These are phyloP conservation scores for Monilinia fructigena DNA, from an alignment of 2,329 filamentous ascomycete species.

Conservation along the genomic window DNA sequence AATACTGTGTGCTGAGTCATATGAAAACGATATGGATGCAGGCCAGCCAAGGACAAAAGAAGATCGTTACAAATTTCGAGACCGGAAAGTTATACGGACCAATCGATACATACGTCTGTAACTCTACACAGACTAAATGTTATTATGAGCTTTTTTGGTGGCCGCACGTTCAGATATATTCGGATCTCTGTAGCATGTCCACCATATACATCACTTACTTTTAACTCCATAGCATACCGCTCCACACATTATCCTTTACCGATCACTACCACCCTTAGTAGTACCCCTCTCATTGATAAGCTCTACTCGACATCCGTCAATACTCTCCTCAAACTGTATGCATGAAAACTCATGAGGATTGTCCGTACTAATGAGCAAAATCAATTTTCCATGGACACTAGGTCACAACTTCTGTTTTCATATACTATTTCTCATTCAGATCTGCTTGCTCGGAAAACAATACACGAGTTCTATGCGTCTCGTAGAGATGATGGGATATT, in stretches of 20 bases:
- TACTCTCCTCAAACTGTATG: slow-evolving; percentile 26
- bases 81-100: too few relatives aligned
- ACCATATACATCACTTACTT: not conserved
- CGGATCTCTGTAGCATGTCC: slow-evolving; percentile 1
- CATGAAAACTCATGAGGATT: slow-evolving; percentile 39
- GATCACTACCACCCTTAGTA: not conserved
- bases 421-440: slow-evolving; percentile 40
- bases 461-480: slow-evolving; percentile 22
- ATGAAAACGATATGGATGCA: too few relatives aligned
- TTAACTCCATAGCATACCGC: slow-evolving; percentile 3
- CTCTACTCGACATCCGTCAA: slow-evolving; percentile 19
- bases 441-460: slow-evolving; percentile 39
- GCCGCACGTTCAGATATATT: not conserved
- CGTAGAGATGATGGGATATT: slow-evolving; percentile 32
- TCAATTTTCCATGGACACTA: slow-evolving; percentile 38
- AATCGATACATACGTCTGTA: too few relatives aligned
- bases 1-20: too few relatives aligned
- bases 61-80: too few relatives aligned
- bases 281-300: not conserved
- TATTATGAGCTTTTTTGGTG: not conserved
- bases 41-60: too few relatives aligned
- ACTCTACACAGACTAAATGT: too few relatives aligned
- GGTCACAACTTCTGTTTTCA: slow-evolving; percentile 38
- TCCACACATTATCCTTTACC: slow-evolving; percentile 4
- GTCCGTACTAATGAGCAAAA: slow-evolving; percentile 43